Conservation (phyloP, 371 early-diverging fungal genomes). For the Lichtheimia ornata region DNA sequence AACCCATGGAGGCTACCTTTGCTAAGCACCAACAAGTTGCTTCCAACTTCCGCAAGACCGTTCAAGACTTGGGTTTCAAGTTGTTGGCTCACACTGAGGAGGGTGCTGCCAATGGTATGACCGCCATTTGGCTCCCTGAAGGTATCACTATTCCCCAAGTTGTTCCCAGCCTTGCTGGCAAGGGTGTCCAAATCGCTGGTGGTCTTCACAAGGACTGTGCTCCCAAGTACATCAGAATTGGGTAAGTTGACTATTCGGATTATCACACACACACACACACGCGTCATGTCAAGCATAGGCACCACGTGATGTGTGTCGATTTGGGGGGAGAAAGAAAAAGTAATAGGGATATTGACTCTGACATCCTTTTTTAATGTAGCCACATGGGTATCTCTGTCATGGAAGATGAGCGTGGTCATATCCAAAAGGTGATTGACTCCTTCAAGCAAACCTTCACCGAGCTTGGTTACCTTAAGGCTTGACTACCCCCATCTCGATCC, state of each 20-base stretch:
- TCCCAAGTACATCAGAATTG: conserved; percentile 93
- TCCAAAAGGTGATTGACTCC: conserved; percentile 75
- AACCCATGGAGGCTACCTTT: conserved; percentile 73
- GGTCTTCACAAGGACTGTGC: conserved; percentile 89
- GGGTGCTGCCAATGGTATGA: conserved; percentile 89
- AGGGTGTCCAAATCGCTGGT: conserved; percentile 92
- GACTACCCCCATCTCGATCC: neutral
- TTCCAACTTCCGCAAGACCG: conserved; percentile 69
- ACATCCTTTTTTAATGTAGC: conserved; percentile 25
- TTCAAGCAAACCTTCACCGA: conserved; percentile 72
- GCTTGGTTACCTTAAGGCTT: conserved; percentile 44
- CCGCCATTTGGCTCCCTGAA: conserved; percentile 93
- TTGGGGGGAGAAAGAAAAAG: too few species aligned
- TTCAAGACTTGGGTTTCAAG: conserved; percentile 77
- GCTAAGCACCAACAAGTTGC: conserved; percentile 71
- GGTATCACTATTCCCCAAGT: conserved; percentile 77
- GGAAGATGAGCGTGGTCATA: conserved; percentile 71
- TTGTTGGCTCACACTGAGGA: conserved; percentile 64
- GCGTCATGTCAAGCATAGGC: neutral
- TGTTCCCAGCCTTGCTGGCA: conserved; percentile 71
- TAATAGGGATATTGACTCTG: neutral
- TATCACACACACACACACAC: neutral
- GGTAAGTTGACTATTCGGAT: conserved; percentile 31
- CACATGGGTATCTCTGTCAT: conserved; percentile 93
- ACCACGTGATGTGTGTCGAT: neutral